A percentile compares a stretch with the other conserved stretches of the same genome.
Conservation (phyloP, 2,329 filamentous ascomycete species). For the Penicillium thymicola region DNA sequence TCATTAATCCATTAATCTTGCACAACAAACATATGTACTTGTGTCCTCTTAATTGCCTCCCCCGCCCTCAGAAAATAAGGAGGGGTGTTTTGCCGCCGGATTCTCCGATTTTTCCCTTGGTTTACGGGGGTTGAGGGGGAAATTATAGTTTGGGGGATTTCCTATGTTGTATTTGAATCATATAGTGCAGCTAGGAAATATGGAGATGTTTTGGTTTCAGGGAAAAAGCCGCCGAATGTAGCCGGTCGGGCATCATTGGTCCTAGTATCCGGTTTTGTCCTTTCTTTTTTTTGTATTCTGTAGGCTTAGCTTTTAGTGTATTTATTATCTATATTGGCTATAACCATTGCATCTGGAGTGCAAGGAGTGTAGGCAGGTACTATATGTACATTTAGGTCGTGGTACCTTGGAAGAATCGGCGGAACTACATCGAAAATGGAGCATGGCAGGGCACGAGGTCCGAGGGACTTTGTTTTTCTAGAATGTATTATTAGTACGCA, state of each 20-base stretch:
- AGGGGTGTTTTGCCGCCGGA: not conserved
- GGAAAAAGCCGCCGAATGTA: conserved; percentile 4
- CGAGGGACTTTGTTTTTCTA: not conserved
- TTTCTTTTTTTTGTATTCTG: not conserved
- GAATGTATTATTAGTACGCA: not conserved
- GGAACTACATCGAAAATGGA: not conserved
- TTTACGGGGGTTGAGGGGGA: not conserved
- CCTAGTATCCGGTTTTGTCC: not conserved
- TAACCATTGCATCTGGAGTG: not conserved
- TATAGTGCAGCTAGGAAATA: not conserved
- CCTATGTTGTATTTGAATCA: not conserved
- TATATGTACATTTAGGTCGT: not conserved
- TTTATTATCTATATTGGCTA: not conserved
- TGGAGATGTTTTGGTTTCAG: not conserved
- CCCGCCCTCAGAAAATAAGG: not conserved
- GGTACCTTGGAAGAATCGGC: not conserved
- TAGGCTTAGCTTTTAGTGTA: not conserved
- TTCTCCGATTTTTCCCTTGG: not conserved
- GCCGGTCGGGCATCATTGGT: conserved; percentile 6
- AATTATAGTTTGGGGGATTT: not conserved
- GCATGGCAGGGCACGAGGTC: conserved; percentile 1
- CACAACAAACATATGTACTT: not conserved
- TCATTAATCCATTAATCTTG: not conserved
- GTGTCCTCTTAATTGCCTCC: conserved; percentile 3
- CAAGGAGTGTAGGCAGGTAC: not conserved